These are phyloP conservation scores for Colletotrichum lupini DNA, from an alignment of 2,329 filamentous ascomycete genomes.

Conservation along the genomic window DNA sequence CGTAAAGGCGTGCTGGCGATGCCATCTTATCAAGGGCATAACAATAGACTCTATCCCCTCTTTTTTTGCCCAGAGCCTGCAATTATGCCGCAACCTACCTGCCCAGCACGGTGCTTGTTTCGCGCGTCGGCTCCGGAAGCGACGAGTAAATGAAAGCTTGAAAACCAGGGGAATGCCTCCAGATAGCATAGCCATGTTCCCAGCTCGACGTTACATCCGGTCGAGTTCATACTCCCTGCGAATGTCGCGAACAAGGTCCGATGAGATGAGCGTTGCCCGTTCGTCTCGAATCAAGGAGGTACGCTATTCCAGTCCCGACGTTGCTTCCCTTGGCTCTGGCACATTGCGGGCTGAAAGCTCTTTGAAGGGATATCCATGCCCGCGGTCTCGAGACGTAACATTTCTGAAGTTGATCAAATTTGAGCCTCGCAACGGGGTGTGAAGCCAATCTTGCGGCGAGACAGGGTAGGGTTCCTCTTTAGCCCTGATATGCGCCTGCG, in stretches of 20 bases:
- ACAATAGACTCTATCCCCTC: background rate
- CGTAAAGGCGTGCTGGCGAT: conserved; percentile 17
- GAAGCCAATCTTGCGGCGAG: conserved; percentile 17
- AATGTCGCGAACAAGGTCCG: conserved; percentile 14
- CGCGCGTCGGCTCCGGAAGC: conserved; percentile 8
- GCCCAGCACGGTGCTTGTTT: background rate
- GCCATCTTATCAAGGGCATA: conserved; percentile 14
- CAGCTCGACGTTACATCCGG: conserved; percentile 25
- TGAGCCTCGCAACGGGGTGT: conserved; percentile 17
- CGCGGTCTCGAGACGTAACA: conserved; percentile 9
- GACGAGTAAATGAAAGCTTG: conserved; percentile 8
- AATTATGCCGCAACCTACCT: background rate
- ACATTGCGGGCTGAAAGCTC: background rate
- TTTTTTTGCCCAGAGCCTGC: background rate
- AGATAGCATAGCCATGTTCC: conserved; percentile 5
- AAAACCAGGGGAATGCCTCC: background rate
- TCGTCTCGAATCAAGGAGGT: conserved; percentile 28
- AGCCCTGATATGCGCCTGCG: background rate
- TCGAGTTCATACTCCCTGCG: conserved; percentile 16
- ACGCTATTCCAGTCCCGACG: conserved; percentile 7
- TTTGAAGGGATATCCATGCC: conserved; percentile 15
- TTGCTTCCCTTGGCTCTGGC: background rate
- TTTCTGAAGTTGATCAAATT: conserved; percentile 24
- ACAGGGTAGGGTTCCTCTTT: conserved; percentile 1
- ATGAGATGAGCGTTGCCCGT: conserved; percentile 30